phyloP scores from a whole-genome alignment of 192 early-diverging fungal genomes.

The Backusella circina region DNA sequence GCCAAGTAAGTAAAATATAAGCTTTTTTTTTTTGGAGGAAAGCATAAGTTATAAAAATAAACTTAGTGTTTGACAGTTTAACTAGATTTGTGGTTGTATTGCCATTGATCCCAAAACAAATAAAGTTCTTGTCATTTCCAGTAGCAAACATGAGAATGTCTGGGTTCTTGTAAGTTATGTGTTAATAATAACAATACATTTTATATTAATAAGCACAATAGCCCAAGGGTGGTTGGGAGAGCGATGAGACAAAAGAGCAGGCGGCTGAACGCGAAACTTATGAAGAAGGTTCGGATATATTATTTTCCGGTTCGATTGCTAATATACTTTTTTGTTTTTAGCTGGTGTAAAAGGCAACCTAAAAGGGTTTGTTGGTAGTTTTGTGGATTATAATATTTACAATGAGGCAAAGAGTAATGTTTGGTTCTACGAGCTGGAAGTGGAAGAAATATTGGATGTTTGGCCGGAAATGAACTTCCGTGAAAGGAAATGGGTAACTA shows the following conservation, averaged over 20 bases:
- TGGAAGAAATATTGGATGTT: slow-evolving; percentile 39
- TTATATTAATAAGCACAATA: not conserved
- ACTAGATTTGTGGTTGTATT: slow-evolving; percentile 44
- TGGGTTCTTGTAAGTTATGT: slow-evolving; percentile 46
- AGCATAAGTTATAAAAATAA: not conserved
- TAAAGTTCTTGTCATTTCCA: slow-evolving; percentile 47
- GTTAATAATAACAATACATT: not conserved
- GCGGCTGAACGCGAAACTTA: slow-evolving; percentile 55
- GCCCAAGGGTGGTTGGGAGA: slow-evolving; percentile 66
- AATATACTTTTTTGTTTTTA: not conserved
- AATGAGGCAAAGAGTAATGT: slow-evolving; percentile 30
- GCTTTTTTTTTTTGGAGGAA: not conserved
- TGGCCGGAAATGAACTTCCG: slow-evolving; percentile 50
- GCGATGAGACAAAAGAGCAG: slow-evolving; percentile 50
- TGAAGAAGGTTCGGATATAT: slow-evolving; percentile 42
- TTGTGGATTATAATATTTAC: slow-evolving; percentile 36
- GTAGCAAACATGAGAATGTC: slow-evolving; percentile 40
- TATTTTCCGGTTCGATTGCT: not conserved
- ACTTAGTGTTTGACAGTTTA: not conserved
- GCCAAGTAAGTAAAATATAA: slow-evolving; percentile 7
- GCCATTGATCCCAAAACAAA: slow-evolving; percentile 40
- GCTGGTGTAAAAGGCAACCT: slow-evolving; percentile 50
- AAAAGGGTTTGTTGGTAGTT: slow-evolving; percentile 41
- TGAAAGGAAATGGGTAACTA: slow-evolving; percentile 23
- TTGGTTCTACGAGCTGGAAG: slow-evolving; percentile 54